Evolutionary conservation across 345 rosid species (phyloP), one percentile per base, ranked within the genome.

Genomic region (Lepidium africanum): DNA sequence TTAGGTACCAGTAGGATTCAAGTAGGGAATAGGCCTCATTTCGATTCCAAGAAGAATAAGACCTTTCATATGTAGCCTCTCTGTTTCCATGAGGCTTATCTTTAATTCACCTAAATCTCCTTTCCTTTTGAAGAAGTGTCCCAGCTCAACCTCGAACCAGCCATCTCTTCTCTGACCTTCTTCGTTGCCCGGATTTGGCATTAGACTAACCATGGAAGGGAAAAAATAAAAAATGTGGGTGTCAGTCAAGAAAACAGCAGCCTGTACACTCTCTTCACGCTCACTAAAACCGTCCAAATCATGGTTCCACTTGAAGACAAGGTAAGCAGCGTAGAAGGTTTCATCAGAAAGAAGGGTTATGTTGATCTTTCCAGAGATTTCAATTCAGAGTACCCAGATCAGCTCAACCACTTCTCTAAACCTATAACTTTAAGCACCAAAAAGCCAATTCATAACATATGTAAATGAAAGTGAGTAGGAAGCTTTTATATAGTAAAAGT

Each of bases 301-400:
- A 12, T 70, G 50, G 0, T 67, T 23, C 67, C 78, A 69, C 55
- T 76, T 80, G 4, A 84, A 32, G 38, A 84, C 21, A 7, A 86
- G 81, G 77, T 77, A 83, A 11, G 81, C 82, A 5, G 70, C 84
- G 19, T 88, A 88, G 36, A 15, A 37, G 3, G 95, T 88, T 67
- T 79, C 72, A 6, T 81, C 74, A 6, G 84, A 77, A 10, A 84
- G 67, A 56, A 55, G 70, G 43, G 21, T 5, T 6, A 69, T 25
- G 47, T 43, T 65, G 11, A 81, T 48, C 33, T 56, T 77, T n/a
- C 86, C 85, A 10, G 65, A 15, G 36, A 84, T 85, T 51, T 79
- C 81, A 47, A 85, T 16, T 81, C 81, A 71, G 61, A 72, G 57
- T n/a, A 63, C 69, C 43, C 76, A 67, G 57, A 43, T 69, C 1